Evolutionary conservation across 768 basidiomycete genomes (phyloP).

Genomic region (Scleroderma citrinum): DNA sequence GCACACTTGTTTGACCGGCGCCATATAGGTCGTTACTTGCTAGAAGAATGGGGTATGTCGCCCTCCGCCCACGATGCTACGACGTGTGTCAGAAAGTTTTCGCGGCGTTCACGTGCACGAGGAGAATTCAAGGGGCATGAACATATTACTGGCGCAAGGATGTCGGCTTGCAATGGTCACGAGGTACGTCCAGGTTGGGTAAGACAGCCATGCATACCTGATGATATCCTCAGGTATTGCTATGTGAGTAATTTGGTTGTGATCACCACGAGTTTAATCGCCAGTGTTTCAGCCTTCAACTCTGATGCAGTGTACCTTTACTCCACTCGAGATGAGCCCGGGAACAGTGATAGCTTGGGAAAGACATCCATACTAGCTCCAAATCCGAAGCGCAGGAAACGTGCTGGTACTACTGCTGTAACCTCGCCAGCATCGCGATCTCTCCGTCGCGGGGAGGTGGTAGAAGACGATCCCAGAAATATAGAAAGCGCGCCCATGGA

Average conservation of each 20-base stretch:
- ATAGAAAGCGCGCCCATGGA: constrained; percentile 25
- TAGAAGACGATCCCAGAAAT: neutral
- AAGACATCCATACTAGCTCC: constrained; percentile 24
- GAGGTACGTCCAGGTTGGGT: constrained; percentile 43
- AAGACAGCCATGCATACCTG: neutral
- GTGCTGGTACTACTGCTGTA: neutral
- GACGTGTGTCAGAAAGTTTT: constrained; percentile 80
- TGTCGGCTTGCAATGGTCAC: constrained; percentile 66
- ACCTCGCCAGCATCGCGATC: no score
- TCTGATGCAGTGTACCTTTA: constrained; percentile 69
- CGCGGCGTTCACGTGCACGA: constrained; percentile 36
- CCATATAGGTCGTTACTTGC: constrained; percentile 54
- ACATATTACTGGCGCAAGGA: constrained; percentile 74
- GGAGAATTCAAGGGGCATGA: constrained; percentile 37
- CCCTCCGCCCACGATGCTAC: constrained; percentile 47
- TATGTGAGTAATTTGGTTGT: constrained; percentile 42
- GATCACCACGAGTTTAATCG: constrained; percentile 1
- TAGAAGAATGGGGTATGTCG: constrained; percentile 65
- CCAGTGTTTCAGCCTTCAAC: constrained; percentile 52
- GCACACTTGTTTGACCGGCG: constrained; percentile 69
- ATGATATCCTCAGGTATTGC: constrained; percentile 44
- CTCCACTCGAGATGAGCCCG: constrained; percentile 62
- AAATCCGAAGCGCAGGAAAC: constrained; percentile 19
- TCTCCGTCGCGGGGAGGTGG: no score
- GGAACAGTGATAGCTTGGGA: constrained; percentile 12